Base-by-base conservation (phyloP, 1,139 yeast species). In the Geotrichum reessii region DNA sequence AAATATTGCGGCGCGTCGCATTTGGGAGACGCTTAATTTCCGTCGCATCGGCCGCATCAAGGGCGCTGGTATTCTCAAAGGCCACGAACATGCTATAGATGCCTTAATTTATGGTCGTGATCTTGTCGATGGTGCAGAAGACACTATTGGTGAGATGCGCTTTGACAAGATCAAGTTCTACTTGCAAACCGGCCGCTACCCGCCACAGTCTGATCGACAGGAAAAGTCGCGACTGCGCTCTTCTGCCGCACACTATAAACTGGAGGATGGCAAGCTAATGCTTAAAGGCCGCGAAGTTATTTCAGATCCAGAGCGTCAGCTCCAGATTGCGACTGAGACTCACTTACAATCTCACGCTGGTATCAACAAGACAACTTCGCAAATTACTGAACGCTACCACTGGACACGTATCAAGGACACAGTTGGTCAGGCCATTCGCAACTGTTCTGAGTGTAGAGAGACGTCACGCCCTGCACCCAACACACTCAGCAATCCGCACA, bases 381-480 rank as follows among this genome's bases (percentile, higher is more conserved):
- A 80, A 44, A 83, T 93, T 22, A 81, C 95, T 0, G 95, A 87
- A 63, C 81, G 82, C 64, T 93, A 86, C 67, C 96, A 90, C 70
- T 93, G 98, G 97, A 82, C 91, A 1, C 81, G 96, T 55, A 87
- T 93, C 63, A 92, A 93, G 72, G 91, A 84, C 63, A 90, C 97
- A 0, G 97, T 89, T 0, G 85, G 87, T 0, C 83, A 84, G 47
- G 95, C 90, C 1, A 85, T 92, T 55, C 79, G 86, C 60, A 81
- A 84, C 61, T 93, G 99, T 70, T 76, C 81, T 1, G 86, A 83
- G 58, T 92, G 98, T 72, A 78, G 89, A 55, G 81, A 79, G 22
- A 67, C 76, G 7, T 61, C 67, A 14, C 63, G 70, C 3, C 71
- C 71, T 9, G 64, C 70, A 14, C 65, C 70, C 19, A 47, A 40